Evolutionary conservation across 2,329 filamentous ascomycete genomes (phyloP).

Genomic region (Curvularia verruculosa): DNA sequence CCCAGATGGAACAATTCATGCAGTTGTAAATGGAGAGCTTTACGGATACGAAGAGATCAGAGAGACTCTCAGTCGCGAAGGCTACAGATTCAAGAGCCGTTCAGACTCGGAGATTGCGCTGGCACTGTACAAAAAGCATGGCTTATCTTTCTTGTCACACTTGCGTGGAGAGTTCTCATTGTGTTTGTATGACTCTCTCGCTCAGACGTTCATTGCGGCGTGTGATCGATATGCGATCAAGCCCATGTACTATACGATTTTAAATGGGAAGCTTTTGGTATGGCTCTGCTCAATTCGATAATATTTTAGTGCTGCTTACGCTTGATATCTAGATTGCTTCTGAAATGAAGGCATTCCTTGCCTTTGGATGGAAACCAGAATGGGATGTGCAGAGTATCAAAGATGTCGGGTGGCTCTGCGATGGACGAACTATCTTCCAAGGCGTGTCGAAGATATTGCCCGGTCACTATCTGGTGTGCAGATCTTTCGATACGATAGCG

Average conservation of each 20-base stretch:
- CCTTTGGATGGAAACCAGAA: slow-evolving; percentile 58
- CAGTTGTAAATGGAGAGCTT: slow-evolving; percentile 66
- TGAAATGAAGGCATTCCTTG: slow-evolving; percentile 61
- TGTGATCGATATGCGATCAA: slow-evolving; percentile 65
- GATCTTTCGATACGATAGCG: slow-evolving; percentile 48
- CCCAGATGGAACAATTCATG: slow-evolving; percentile 50
- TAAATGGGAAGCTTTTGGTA: slow-evolving; percentile 50
- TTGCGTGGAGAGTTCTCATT: slow-evolving; percentile 63
- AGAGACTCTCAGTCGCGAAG: slow-evolving; percentile 37
- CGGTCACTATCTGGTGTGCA: slow-evolving; percentile 28
- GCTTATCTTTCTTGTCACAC: slow-evolving; percentile 54
- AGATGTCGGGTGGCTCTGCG: slow-evolving; percentile 54
- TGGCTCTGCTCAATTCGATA: neutral
- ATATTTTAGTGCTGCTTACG: neutral
- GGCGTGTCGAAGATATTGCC: slow-evolving; percentile 51
- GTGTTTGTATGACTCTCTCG: slow-evolving; percentile 57
- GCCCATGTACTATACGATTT: slow-evolving; percentile 59
- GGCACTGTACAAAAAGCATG: slow-evolving; percentile 56
- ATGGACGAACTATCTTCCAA: slow-evolving; percentile 58
- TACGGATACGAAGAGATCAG: slow-evolving; percentile 60
- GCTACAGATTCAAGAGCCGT: slow-evolving; percentile 54
- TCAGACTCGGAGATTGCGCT: slow-evolving; percentile 62
- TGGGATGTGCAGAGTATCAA: slow-evolving; percentile 60
- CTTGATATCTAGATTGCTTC: slow-evolving; percentile 17
- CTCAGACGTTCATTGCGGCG: slow-evolving; percentile 53